A percentile compares a stretch with the other conserved stretches of the same genome.
Evolutionary conservation across 73 alveolate genomes (phyloP).

Genomic region (Symbiodinium pilosum): DNA sequence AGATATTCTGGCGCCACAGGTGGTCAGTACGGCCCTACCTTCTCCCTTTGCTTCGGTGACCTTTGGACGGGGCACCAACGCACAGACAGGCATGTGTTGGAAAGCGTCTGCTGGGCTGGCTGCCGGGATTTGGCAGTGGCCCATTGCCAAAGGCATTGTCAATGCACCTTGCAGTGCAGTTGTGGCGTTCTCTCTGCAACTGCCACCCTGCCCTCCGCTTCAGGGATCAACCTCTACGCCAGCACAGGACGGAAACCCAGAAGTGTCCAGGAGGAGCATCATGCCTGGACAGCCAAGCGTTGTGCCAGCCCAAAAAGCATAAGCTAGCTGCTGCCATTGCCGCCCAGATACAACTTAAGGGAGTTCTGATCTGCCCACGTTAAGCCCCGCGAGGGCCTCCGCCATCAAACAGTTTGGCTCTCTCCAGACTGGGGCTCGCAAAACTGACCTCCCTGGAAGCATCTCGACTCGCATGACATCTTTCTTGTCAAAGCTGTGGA

Average conservation of each 20-base stretch:
- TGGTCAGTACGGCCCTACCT: not conserved
- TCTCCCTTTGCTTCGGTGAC: not conserved
- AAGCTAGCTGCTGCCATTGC: not conserved
- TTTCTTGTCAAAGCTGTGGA: constrained; percentile 59
- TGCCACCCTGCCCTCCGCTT: too few species aligned
- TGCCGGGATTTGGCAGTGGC: constrained; percentile 25
- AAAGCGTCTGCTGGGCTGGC: not conserved
- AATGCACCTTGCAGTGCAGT: not conserved
- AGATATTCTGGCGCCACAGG: not conserved
- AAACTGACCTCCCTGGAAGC: constrained; percentile 17
- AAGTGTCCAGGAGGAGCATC: constrained; percentile 50
- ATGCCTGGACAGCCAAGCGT: constrained; percentile 7
- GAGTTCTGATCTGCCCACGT: not conserved
- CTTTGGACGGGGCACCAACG: too few species aligned
- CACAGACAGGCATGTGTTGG: too few species aligned
- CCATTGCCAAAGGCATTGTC: constrained; percentile 82
- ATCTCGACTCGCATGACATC: constrained; percentile 23
- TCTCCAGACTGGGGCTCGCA: too few species aligned
- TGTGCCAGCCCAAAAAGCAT: too few species aligned
- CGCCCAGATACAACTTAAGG: not conserved
- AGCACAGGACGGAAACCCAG: constrained; percentile 66
- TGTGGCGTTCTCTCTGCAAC: too few species aligned
- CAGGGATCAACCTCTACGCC: not conserved
- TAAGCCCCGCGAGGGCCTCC: constrained; percentile 3
- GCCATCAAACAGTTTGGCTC: too few species aligned